A percentile compares a stretch with the other conserved stretches of the same genome.
These are phyloP conservation scores for Puccinellia tenuiflora DNA, from an alignment of 176 grass and related monocot genomes.

Conservation along the genomic window DNA sequence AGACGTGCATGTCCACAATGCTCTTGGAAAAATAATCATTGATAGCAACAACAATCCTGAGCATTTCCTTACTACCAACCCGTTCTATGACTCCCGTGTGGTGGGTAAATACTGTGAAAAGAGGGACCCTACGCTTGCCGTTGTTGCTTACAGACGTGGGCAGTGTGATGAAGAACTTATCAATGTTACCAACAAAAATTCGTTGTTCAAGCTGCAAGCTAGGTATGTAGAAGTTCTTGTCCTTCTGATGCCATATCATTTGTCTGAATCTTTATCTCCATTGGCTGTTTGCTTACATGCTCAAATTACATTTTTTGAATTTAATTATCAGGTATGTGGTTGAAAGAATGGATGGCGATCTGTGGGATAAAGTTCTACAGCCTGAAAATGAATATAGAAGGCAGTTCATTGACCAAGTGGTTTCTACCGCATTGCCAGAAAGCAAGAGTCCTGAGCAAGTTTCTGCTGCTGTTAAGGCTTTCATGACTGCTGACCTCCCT, in stretches of 20 bases:
- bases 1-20: constrained; percentile 98
- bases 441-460: constrained; percentile 99
- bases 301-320: constrained; percentile 17
- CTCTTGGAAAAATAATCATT: constrained; percentile 93
- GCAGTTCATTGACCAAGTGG: constrained; percentile 97
- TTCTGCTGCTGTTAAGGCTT: constrained; percentile 97
- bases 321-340: constrained; percentile 79
- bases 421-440: constrained; percentile 93
- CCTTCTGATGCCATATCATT: not conserved
- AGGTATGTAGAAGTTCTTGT: constrained; percentile 49
- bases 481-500: constrained; percentile 98
- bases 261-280: not conserved
- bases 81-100: constrained; percentile 93
- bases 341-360: constrained; percentile 95
- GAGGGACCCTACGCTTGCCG: constrained; percentile 88
- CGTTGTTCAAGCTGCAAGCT: constrained; percentile 90
- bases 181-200: constrained; percentile 93
- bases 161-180: constrained; percentile 94
- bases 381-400: constrained; percentile 99
- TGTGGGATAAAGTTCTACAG: constrained; percentile 98
- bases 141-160: constrained; percentile 90
- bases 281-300: constrained; percentile 1
- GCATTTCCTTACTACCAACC: constrained; percentile 93
- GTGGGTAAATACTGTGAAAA: constrained; percentile 99
- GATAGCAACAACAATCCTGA: constrained; percentile 98